A percentile compares a stretch with the other conserved stretches of the same genome.
phyloP scores from a whole-genome alignment of 306 rosid genomes.

The Vigna radiata region DNA sequence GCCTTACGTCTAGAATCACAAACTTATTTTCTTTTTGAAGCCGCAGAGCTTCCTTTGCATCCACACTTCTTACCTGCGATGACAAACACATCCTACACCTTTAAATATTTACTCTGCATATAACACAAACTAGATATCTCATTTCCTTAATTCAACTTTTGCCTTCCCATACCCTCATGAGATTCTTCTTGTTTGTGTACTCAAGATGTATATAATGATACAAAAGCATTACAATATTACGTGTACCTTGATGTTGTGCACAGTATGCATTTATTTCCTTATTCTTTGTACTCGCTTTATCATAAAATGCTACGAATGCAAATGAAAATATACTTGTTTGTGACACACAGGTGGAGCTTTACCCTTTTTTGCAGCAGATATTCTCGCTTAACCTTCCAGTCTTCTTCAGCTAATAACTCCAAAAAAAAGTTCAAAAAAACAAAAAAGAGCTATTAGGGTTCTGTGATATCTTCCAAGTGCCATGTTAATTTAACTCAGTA shows the following conservation, averaged over 20 bases:
- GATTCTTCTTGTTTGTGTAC: not conserved
- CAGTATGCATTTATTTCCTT: constrained; percentile 21
- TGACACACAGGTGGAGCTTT: constrained; percentile 27
- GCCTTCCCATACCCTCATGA: not conserved
- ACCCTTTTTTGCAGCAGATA: constrained; percentile 78
- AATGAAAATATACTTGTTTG: constrained; percentile 8
- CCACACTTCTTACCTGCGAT: constrained; percentile 91
- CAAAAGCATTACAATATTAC: constrained; percentile 22
- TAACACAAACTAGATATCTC: not conserved
- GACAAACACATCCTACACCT: not conserved
- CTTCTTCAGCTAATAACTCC: constrained; percentile 91
- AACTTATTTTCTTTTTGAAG: constrained; percentile 95
- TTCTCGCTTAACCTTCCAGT: constrained; percentile 91
- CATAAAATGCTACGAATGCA: constrained; percentile 25
- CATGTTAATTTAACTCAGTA: not conserved
- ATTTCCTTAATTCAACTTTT: constrained; percentile 6
- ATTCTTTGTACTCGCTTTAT: constrained; percentile 5
- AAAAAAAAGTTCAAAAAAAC: constrained; percentile 32
- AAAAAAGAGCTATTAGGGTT: constrained; percentile 14
- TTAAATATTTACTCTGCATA: constrained; percentile 1
- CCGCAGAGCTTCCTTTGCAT: constrained; percentile 88
- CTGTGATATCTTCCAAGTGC: constrained; percentile 32
- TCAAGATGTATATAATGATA: not conserved
- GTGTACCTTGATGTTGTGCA: not conserved
- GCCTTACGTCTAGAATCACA: constrained; percentile 94